Conservation (phyloP, 2,329 filamentous ascomycete species). For the Aspergillus tanneri region DNA sequence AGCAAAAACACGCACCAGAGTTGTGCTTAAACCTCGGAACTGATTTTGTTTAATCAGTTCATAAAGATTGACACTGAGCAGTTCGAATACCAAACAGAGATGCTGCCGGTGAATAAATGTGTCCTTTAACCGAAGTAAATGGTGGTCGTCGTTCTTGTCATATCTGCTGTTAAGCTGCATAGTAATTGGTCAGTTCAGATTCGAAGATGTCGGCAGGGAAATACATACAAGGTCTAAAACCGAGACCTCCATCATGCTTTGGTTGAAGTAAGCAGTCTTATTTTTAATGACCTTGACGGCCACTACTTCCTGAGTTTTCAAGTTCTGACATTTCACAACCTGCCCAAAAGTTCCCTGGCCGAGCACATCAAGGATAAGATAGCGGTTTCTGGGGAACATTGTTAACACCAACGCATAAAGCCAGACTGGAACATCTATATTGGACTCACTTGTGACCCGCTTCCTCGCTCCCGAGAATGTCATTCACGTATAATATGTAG, state of each 20-base stretch:
- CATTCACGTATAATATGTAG: slow-evolving; percentile 98
- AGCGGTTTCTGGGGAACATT: slow-evolving; percentile 69
- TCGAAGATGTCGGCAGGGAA: slow-evolving; percentile 4
- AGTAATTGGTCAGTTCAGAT: slow-evolving; percentile 19
- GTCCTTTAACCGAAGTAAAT: slow-evolving; percentile 89
- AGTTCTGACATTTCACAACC: slow-evolving; percentile 97
- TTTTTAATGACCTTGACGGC: slow-evolving; percentile 99
- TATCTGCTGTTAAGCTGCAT: slow-evolving; percentile 89
- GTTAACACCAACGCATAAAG: slow-evolving; percentile 13
- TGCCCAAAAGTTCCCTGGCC: slow-evolving; percentile 98
- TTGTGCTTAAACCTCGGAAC: slow-evolving; percentile 95
- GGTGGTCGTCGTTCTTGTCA: slow-evolving; percentile 98
- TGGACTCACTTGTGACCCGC: slow-evolving; percentile 84
- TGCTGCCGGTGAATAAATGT: slow-evolving; percentile 98
- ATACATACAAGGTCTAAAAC: slow-evolving; percentile 80
- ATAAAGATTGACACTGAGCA: slow-evolving; percentile 95
- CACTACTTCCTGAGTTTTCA: slow-evolving; percentile 97
- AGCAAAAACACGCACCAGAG: slow-evolving; percentile 92
- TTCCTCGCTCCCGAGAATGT: slow-evolving; percentile 96
- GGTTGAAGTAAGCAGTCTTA: slow-evolving; percentile 97
- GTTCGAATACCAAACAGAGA: slow-evolving; percentile 92
- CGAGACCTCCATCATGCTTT: slow-evolving; percentile 99
- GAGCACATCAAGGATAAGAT: slow-evolving; percentile 93
- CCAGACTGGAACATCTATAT: not conserved
- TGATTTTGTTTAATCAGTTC: slow-evolving; percentile 99